Conservation (phyloP, 805 yeast genomes). For the Zygoascus bituminiphila region DNA sequence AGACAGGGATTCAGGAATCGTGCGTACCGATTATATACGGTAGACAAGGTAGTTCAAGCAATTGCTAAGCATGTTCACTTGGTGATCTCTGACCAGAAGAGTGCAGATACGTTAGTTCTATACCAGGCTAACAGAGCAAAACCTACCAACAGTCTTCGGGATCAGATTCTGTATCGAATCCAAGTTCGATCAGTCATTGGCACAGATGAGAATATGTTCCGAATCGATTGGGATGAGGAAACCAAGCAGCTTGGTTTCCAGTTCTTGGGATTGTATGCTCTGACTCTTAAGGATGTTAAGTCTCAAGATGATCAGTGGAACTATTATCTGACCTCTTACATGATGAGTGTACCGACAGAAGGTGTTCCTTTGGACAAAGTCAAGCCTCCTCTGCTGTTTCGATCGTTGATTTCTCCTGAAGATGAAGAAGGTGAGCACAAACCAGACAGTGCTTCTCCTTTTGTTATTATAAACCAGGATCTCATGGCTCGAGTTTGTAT, state of each 20-base stretch:
- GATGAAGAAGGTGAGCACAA: slow-evolving; percentile 17
- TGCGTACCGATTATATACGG: slow-evolving; percentile 86
- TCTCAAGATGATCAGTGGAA: slow-evolving; percentile 80
- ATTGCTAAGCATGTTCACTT: slow-evolving; percentile 80
- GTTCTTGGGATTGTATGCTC: slow-evolving; percentile 62
- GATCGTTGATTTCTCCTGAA: slow-evolving; percentile 23
- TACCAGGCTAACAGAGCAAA: slow-evolving; percentile 73
- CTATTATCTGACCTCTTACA: slow-evolving; percentile 85
- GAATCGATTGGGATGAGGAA: slow-evolving; percentile 59
- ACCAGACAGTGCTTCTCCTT: slow-evolving; percentile 13
- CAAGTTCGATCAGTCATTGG: slow-evolving; percentile 74
- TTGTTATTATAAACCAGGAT: slow-evolving; percentile 58
- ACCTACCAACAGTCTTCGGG: slow-evolving; percentile 62
- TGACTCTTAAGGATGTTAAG: slow-evolving; percentile 66
- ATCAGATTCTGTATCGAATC: slow-evolving; percentile 86
- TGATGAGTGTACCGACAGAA: slow-evolving; percentile 95
- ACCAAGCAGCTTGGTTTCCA: slow-evolving; percentile 56
- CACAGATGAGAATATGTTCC: slow-evolving; percentile 88
- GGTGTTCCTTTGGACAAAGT: slow-evolving; percentile 77
- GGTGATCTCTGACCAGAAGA: slow-evolving; percentile 67
- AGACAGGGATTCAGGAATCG: slow-evolving; percentile 92
- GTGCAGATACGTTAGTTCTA: slow-evolving; percentile 69
- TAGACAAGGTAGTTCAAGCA: slow-evolving; percentile 84
- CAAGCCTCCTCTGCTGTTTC: slow-evolving; percentile 67
- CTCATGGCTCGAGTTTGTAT: slow-evolving; percentile 72